A percentile compares a stretch with the other conserved stretches of the same genome.
Evolutionary conservation across 1,284 basidiomycete genomes (phyloP).

Genomic region (Bondarzewia mesenterica): DNA sequence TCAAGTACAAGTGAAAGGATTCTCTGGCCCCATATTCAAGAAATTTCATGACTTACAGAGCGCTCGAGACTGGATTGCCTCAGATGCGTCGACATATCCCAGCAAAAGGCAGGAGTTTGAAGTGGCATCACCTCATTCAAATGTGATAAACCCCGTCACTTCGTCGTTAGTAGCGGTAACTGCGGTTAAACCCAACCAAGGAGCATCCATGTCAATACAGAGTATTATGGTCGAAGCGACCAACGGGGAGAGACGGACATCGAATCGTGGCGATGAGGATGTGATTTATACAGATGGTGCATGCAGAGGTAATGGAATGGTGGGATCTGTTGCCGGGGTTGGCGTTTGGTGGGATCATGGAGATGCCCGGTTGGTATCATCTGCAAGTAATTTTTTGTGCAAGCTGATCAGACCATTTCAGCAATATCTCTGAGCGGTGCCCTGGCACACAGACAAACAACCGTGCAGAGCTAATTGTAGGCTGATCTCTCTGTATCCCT

Average conservation of each 20-base stretch:
- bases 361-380: conserved; percentile 42
- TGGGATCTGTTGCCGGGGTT: conserved; percentile 53
- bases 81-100: not conserved
- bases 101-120: not conserved
- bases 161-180: no score
- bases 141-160: not conserved
- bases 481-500: conserved; percentile 13
- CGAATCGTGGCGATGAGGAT: no score
- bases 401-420: conserved; percentile 18
- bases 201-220: no score
- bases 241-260: no score
- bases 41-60: conserved; percentile 46
- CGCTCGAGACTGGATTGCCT: conserved; percentile 32
- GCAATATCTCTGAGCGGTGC: conserved; percentile 72
- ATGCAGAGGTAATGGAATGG: conserved; percentile 66
- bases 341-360: conserved; percentile 71
- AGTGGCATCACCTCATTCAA: not conserved
- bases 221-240: no score
- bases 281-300: conserved; percentile 80
- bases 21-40: conserved; percentile 48
- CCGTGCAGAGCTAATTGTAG: conserved; percentile 75
- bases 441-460: conserved; percentile 86
- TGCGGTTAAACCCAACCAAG: no score
- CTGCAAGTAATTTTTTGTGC: not conserved
- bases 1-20: conserved; percentile 50